Base-by-base conservation (phyloP, 129 eudicot genomes). In the Escallonia rubra region DNA sequence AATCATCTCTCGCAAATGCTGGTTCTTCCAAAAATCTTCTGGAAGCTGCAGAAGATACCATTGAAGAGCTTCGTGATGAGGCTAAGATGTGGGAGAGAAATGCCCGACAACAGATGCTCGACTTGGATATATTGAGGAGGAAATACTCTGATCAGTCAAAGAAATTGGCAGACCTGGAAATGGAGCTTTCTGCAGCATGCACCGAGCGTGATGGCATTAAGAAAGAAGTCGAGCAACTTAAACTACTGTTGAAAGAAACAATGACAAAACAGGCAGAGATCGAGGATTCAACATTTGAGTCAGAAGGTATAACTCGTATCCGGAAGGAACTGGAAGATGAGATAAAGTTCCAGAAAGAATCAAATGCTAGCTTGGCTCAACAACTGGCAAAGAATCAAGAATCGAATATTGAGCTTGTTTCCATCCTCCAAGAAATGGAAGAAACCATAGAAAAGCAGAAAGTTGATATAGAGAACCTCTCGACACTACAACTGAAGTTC, bases 41-140 rank as follows among this genome's bases (percentile, higher is more conserved):
- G 34, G 95, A 86, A 81, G 86, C 88, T 66, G 94, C 94, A 43
- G 94, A 90, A 73, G 94, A 76, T 72, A 90, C 96, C 14, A 86
- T 83, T 41, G 94, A 90, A 59, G 94, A 86, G 84, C 91, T 86
- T 8, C 86, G 87, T n/a, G 86, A 78, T 42, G 95, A 90, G 73
- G 87, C 97, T 76, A 90, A 82, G 71, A 84, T 81, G 95, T 90
- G 97, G 97, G 97, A 90, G 77, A 78, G 95, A 67, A 84, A 87
- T 52, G 79, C 95, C 0, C 79, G 84, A 65, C 86, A 82, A 57
- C 69, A 84, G 53, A 80, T 78, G 85, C 67, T 86, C 15, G 97
- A 90, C 65, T 72, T 90, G 83, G 97, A 90, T 63, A 65, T 90
- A 46, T 51, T 88, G 51, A 71, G 74, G 62, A 83, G 78, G 69